Conservation (phyloP, 1,284 basidiomycete genomes). For the Ustanciosporium gigantosporum region DNA sequence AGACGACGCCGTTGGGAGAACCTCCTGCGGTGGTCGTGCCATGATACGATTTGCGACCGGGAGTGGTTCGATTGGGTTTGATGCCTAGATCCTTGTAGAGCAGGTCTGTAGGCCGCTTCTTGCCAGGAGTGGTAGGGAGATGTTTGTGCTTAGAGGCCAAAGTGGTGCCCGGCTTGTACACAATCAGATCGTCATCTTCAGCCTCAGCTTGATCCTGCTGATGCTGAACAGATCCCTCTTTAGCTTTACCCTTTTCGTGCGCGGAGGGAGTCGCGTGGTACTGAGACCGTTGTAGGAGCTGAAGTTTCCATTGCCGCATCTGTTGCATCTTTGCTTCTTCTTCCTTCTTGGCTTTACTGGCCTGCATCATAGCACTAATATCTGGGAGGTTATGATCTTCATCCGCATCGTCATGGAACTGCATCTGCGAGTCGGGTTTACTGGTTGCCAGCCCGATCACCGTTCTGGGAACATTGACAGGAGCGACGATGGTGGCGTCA, state of each 20-base stretch:
- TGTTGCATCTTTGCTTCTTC: slow-evolving; percentile 6
- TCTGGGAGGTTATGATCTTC: slow-evolving; percentile 25
- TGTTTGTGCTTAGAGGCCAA: slow-evolving; percentile 24
- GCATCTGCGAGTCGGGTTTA: slow-evolving; percentile 3
- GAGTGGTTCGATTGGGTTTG: slow-evolving; percentile 8
- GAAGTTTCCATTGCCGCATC: slow-evolving; percentile 22
- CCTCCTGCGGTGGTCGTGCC: slow-evolving; percentile 16
- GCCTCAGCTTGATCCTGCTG: background rate
- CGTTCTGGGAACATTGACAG: slow-evolving; percentile 1
- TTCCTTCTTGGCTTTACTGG: slow-evolving; percentile 14
- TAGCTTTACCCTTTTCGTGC: too few relatives aligned
- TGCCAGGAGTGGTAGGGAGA: slow-evolving; percentile 14
- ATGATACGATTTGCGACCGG: slow-evolving; percentile 8
- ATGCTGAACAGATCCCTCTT: background rate
- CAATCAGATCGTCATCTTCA: slow-evolving; percentile 9
- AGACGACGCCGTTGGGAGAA: slow-evolving; percentile 14
- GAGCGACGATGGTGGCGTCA: background rate
- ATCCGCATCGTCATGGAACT: slow-evolving; percentile 6
- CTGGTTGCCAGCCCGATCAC: slow-evolving; percentile 20
- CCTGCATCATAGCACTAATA: slow-evolving; percentile 19
- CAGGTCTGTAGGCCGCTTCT: slow-evolving; percentile 24
- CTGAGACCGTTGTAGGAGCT: slow-evolving; percentile 16
- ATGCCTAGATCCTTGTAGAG: slow-evolving; percentile 30
- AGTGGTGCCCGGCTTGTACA: slow-evolving; percentile 15
- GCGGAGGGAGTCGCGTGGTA: background rate